Evolutionary conservation across 164 flowering plant species (phyloP).

Genomic region (Umbellularia californica): DNA sequence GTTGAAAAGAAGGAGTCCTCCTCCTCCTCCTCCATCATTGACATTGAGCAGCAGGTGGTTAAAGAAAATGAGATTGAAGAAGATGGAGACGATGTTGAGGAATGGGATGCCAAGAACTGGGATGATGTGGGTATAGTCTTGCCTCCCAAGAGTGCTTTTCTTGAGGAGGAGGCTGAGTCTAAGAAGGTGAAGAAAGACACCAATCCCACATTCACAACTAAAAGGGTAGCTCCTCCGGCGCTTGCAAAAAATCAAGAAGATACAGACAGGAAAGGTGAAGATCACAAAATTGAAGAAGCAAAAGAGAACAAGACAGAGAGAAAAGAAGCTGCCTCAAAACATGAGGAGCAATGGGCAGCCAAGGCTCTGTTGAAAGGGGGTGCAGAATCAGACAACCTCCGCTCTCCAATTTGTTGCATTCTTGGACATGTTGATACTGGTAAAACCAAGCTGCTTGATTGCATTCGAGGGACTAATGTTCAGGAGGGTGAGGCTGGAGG

Average conservation of each 20-base stretch:
- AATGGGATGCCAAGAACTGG: conserved; percentile 99
- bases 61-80: conserved; percentile 56
- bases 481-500: conserved; percentile 99
- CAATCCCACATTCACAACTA: conserved; percentile 19
- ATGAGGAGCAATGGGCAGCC: conserved; percentile 22
- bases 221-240: conserved; percentile 21
- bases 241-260: conserved; percentile 27
- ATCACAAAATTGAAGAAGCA: conserved; percentile 2
- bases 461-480: conserved; percentile 95
- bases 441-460: conserved; percentile 94
- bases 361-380: conserved; percentile 33
- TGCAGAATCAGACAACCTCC: conserved; percentile 45
- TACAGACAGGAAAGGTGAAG: conserved; percentile 26
- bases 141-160: conserved; percentile 67
- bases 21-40: conserved; percentile 2
- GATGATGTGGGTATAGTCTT: conserved; percentile 65
- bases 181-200: conserved; percentile 46
- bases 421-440: conserved; percentile 99
- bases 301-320: conserved; percentile 23
- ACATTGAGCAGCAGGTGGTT: conserved; percentile 27
- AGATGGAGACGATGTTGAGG: conserved; percentile 56
- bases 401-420: conserved; percentile 98
- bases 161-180: conserved; percentile 74
- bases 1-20: conserved; percentile 31
- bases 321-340: conserved; percentile 32